Evolutionary conservation across 805 yeast genomes (phyloP), one percentile per base, ranked within the genome.

Genomic region (Isabelozyma pseudorhagii): DNA sequence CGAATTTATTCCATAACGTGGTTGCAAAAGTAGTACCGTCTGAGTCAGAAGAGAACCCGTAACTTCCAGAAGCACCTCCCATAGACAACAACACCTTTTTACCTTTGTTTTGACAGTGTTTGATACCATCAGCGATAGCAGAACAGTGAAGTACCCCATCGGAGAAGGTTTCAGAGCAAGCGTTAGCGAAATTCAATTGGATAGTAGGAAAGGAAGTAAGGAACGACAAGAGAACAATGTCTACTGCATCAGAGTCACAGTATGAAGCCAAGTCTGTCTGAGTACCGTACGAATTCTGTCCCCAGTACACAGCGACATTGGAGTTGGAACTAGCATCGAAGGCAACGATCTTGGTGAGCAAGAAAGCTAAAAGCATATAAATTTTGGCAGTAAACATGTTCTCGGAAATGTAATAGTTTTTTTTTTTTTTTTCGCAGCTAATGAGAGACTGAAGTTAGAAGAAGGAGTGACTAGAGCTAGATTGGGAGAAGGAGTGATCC

Each of bases 271-370:
- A 60, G 25, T 62, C 45, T 49, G 71, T 68, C 57, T 81, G 84
- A 43, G 57, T 43, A 3, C 62, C 58, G 9, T 80, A 84, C 13
- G 93, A 82, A 58, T 81, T 80, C 67, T 89, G 96, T 47, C 96
- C 96, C 96, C 96, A 89, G 68, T 89, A 89, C 4, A 87, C 72
- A 17, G 85, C 96, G 38, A 88, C 80, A 53, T 87, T 86, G 31
- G 74, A 61, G 44, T 78, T 74, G 36, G 83, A 65, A 14, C 64
- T 49, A 8, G 74, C 58, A 54, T 66, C 59, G 50, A 69, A 70
- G 58, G 63, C 51, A 36, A 14, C 18, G 38, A 42, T 34, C 8
- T n/a, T 21, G 40, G 45, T 29, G 8, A 42, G 10, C 13, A 27
- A 17, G 6, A 31, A 3, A 9, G 21, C 38, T 10, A 28, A 14